Percentiles rank a stretch among this genome's conserved stretches.
Evolutionary conservation across 176 grass and related monocot species (phyloP).

Genomic region (Oryza coarctata): DNA sequence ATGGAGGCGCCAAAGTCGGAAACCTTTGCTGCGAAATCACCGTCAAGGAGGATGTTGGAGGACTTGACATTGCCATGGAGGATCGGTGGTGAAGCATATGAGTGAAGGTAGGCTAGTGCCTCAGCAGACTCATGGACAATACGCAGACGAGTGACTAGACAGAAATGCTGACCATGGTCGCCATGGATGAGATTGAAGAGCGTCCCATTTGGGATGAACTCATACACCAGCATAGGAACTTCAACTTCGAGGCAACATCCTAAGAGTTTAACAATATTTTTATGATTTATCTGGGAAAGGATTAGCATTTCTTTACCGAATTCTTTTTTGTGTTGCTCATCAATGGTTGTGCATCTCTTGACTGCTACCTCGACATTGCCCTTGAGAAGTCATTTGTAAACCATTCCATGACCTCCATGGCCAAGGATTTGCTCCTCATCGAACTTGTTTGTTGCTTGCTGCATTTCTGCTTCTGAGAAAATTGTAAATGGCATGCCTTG

Average conservation of each 20-base stretch:
- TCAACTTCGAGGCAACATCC: not conserved
- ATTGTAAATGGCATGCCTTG: not conserved
- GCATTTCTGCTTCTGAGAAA: not conserved
- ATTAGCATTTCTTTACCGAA: not conserved
- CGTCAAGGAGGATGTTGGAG: constrained; percentile 12
- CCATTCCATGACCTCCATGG: not conserved
- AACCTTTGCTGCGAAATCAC: not conserved
- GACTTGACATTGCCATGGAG: constrained; percentile 4
- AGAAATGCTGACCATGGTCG: not conserved
- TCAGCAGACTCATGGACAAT: not conserved
- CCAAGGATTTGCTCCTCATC: not conserved
- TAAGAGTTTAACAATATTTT: not conserved
- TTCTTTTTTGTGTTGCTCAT: not conserved
- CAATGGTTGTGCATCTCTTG: not conserved
- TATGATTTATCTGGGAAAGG: not conserved
- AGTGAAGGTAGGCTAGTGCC: not conserved
- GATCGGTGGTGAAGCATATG: not conserved
- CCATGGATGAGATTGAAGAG: not conserved
- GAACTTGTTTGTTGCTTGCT: not conserved
- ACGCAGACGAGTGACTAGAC: not conserved
- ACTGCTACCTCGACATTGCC: not conserved
- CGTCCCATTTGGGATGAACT: constrained; percentile 1
- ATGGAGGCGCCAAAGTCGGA: constrained; percentile 40
- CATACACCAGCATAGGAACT: not conserved
- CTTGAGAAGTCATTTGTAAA: constrained; percentile 1